A percentile compares a stretch with the other conserved stretches of the same genome.
Evolutionary conservation across 352 stramenopile genomes (phyloP).

Genomic region (Stramenopiles sp.): DNA sequence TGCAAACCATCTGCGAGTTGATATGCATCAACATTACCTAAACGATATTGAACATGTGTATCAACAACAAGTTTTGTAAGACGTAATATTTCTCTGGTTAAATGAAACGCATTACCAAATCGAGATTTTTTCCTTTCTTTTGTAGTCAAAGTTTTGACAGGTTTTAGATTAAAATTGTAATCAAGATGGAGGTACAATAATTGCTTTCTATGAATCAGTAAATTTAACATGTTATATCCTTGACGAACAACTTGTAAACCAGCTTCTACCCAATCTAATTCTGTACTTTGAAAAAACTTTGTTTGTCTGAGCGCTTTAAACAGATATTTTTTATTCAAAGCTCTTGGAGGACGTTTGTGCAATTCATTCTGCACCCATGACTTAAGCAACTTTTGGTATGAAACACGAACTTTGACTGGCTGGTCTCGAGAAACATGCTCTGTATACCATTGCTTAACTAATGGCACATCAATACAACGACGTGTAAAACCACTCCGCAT

Average conservation of each 20-base stretch:
- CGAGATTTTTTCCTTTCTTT: constrained; percentile 97
- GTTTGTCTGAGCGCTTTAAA: constrained; percentile 95
- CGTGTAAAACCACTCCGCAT: constrained; percentile 64
- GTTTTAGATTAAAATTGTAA: constrained; percentile 99
- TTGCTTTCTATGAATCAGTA: constrained; percentile 96
- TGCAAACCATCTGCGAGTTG: constrained; percentile 94
- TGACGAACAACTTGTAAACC: constrained; percentile 87
- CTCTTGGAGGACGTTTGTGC: constrained; percentile 43
- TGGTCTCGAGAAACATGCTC: constrained; percentile 88
- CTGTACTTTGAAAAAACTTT: constrained; percentile 99
- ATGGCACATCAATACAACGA: constrained; percentile 76
- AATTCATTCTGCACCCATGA: constrained; percentile 95
- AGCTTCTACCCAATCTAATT: constrained; percentile 94
- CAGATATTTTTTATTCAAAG: constrained; percentile 85
- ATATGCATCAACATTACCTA: constrained; percentile 97
- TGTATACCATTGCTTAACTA: constrained; percentile 95
- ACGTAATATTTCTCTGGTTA: constrained; percentile 87
- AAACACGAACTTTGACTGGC: constrained; percentile 92
- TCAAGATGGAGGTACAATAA: constrained; percentile 98
- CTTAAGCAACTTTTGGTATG: constrained; percentile 98
- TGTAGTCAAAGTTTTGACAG: constrained; percentile 97
- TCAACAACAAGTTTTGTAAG: constrained; percentile 97
- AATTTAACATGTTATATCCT: constrained; percentile 98
- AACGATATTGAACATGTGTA: constrained; percentile 92
- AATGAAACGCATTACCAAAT: constrained; percentile 66